Percentiles rank a stretch among this genome's conserved stretches.
Conservation (phyloP, 495 filamentous ascomycete species). For the Neurospora sp. region DNA sequence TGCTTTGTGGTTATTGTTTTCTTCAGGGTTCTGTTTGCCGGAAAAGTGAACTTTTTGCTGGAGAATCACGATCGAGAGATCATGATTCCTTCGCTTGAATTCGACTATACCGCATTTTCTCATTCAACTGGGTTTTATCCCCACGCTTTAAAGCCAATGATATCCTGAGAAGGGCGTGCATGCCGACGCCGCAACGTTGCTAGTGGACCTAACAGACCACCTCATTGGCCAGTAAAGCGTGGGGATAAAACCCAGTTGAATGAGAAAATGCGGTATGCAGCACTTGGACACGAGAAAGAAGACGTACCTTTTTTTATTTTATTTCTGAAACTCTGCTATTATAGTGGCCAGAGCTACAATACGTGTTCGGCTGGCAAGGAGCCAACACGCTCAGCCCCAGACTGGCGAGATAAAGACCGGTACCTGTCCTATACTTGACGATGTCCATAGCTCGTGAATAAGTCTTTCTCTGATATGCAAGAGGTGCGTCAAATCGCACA, state of each 20-base stretch:
- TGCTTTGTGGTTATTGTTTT: not conserved
- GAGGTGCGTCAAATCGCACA: not conserved
- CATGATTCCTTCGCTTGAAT: not conserved
- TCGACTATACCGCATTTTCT: not conserved
- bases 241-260: too few species aligned
- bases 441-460: not conserved
- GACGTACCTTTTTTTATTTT: not conserved
- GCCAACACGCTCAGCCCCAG: not conserved
- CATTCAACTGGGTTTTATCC: too few species aligned
- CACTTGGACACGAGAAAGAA: not conserved
- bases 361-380: not conserved
- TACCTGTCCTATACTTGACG: not conserved
- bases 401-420: not conserved
- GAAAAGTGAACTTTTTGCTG: not conserved
- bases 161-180: too few species aligned
- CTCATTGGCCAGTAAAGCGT: too few species aligned
- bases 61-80: not conserved
- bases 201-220: too few species aligned
- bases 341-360: not conserved
- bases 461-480: not conserved
- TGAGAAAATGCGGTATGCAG: not conserved
- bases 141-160: too few species aligned
- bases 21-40: not conserved
- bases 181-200: too few species aligned
- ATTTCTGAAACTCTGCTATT: not conserved